Evolutionary conservation across 192 early-diverging fungal species (phyloP).

Genomic region (Backusella mclennaniae): DNA sequence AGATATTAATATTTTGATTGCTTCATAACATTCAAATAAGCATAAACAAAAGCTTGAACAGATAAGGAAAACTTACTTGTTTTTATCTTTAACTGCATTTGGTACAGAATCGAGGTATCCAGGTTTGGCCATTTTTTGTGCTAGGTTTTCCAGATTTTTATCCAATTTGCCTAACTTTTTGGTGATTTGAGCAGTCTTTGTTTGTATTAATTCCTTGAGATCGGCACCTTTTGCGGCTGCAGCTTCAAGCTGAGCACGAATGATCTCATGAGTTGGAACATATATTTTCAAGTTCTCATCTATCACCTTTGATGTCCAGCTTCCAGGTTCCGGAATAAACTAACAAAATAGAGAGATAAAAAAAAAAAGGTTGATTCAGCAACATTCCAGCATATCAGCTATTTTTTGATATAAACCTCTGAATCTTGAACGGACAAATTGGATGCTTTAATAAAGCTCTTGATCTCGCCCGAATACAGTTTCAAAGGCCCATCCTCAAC

Average conservation of each 20-base stretch:
- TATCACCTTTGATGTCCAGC: conserved; percentile 24
- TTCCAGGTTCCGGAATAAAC: background rate
- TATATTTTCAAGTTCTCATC: conserved; percentile 33
- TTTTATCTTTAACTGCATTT: conserved; percentile 26
- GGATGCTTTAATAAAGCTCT: conserved; percentile 38
- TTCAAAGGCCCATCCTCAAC: conserved; percentile 29
- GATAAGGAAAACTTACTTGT: conserved; percentile 33
- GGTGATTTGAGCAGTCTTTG: conserved; percentile 14
- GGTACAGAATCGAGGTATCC: conserved; percentile 35
- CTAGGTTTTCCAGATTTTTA: conserved; percentile 30
- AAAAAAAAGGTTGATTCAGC: background rate
- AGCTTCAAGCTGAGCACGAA: conserved; percentile 24
- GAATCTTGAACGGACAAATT: conserved; percentile 20
- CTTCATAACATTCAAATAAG: background rate
- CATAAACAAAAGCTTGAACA: background rate
- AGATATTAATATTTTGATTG: background rate
- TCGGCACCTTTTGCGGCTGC: conserved; percentile 18
- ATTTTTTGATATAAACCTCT: conserved; percentile 20
- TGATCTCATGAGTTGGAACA: conserved; percentile 32
- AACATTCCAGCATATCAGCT: background rate
- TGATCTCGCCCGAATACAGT: conserved; percentile 37
- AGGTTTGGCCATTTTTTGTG: conserved; percentile 20
- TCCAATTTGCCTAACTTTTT: conserved; percentile 35
- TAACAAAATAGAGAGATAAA: background rate
- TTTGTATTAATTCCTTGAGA: background rate